Evolutionary conservation across 441 rosid genomes (phyloP), one percentile per base, ranked within the genome.

Genomic region (Euphorbia celastroides): DNA sequence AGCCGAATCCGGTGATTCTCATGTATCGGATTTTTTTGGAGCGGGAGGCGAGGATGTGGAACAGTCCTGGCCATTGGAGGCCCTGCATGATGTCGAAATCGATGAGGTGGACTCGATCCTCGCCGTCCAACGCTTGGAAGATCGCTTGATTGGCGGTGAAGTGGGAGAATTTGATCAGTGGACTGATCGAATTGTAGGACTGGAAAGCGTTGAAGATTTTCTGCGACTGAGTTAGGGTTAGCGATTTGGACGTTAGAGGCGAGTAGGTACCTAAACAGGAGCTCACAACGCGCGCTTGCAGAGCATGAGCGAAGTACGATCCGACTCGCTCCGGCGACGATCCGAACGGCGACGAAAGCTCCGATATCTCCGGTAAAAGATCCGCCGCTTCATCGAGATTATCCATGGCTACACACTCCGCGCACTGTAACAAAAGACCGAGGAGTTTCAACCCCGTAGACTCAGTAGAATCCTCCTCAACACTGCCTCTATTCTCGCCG

Each of bases 71-170:
- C 98, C 98, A 92, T 72, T 92, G 98, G 64, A 92, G 98, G 7
- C 98, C 98, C 60, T 92, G 98, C 96, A 92, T 92, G 41, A 92
- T 86, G 64, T 92, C 98, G 26, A 92, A 84, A 50, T 92, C 98
- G 82, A 92, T 84, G 80, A 92, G 78, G 75, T 92, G 98, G 71
- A 92, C 79, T 31, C 84, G 80, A 48, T 92, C 98, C 65, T 88
- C 88, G 14, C 91, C 93, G 7, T 80, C 86, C 57, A 92, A 70
- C 0, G 96, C 92, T 71, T 92, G 89, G 78, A 85, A 89, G 34
- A 92, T 92, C 1, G 94, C 94, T 78, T 92, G 98, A 58, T 92
- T 89, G 41, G 98, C 98, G 25, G 98, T 92, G 82, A 92, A 92
- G 64, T 92, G 98, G 7, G 93, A 86, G 85, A 92, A 92, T 69